Base-by-base conservation (phyloP, 2,329 filamentous ascomycete genomes). In the Chaetothyriales sp. region DNA sequence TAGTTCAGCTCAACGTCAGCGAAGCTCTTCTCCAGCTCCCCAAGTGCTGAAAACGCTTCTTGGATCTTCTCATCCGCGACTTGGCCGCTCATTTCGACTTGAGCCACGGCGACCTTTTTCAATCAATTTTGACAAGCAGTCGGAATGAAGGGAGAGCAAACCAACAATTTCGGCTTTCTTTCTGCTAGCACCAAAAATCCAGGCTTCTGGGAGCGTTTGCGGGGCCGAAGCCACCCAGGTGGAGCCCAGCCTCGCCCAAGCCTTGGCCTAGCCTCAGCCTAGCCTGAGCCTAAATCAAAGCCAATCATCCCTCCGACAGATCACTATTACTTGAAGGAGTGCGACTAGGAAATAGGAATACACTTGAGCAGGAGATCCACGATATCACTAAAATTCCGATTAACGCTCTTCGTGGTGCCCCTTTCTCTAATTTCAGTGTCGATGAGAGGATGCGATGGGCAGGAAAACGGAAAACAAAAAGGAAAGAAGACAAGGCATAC, bases 1-100 rank as follows among this genome's bases (percentile, higher is more conserved):
- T 92, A 83, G 66, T 94, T 83, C 37, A 83, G 76, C 70, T 95
- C 89, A 37, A 82, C 81, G 62, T 89, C 80, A 54, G 89, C 82
- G 63, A 95, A 94, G 58, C 94, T 84, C 60, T 81, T 77, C 73
- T 95, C 87, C 58, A 95, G 75, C 52, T 83, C 77, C 53, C 81
- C 78, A 58, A 97, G 81, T 66, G 90, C 80, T 53, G 69, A 65
- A 47, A 65, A 57, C 44, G 69, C 64, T 18, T 40, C 44, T 18
- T 37, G 15, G 43, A 54, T 47, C 20, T 25, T 10, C 19, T 40
- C 28, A 37, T 13, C 15, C 13, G 9, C 47, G n/a, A 19, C 20
- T 37, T 46, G 22, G 47, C 20, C 25, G 7, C 18, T 18, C 45
- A 47, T 43, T 19, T 37, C 19, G 44, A 9, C 9, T 46, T 28